Base-by-base conservation (phyloP, 2,329 filamentous ascomycete species). In the Diplodia mutila region DNA sequence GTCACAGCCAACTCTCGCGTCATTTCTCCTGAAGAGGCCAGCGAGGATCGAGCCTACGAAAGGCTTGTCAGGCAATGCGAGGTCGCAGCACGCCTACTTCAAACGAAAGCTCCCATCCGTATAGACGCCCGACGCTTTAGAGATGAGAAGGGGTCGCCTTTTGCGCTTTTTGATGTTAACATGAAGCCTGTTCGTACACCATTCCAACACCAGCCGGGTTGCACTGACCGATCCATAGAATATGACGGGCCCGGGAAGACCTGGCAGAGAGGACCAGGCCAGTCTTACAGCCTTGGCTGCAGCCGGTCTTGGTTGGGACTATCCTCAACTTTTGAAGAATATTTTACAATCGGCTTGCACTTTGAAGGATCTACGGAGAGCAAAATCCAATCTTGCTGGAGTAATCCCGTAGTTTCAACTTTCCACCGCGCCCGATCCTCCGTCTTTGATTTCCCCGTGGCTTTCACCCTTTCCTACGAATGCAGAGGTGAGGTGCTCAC, bases 151-250 rank as follows among this genome's bases (percentile, higher is more conserved):
- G 74, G 73, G 0, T 76, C 73, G 0, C 73, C 73, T 1, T 85
- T 85, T 74, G 81, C 80, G 0, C 72, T 85, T 21, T 85, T 85
- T 69, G 82, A 85, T 72, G 76, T 85, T 14, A 85, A 85, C 66
- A 83, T 85, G 80, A 85, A 85, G 71, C 83, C 83, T 18, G 80
- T 82, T 73, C 75, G 79, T 77, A 29, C 51, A 49, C 63, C 39
- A 32, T 16, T 18, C 23, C 8, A 49, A 12, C 27, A 16, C 34
- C 12, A 48, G 21, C 51, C 23, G 6, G 3, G 18, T 18, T 29
- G 46, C 25, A 7, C 61, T 42, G 29, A 55, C 9, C 7, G 9
- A 49, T 34, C 25, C n/a, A 32, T 27, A 81, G 78, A 83, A 83
- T 57, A 83, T 83, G 78, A 84, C 81, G 4, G 83, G 82, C 0